Evolutionary conservation across 306 rosid species (phyloP).

Genomic region (Glycine latifolia): DNA sequence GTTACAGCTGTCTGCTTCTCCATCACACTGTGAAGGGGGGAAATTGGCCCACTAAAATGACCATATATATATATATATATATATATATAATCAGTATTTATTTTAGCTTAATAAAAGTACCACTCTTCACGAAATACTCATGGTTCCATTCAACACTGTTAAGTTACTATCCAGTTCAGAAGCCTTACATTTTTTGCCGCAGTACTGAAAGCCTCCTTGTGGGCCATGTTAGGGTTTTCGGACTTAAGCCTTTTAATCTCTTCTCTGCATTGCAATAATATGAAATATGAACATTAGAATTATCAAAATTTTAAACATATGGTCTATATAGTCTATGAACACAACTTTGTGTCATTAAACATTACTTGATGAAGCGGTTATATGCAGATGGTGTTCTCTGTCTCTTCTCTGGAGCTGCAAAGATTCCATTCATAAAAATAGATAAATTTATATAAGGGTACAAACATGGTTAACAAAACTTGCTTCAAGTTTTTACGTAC

Average conservation of each 20-base stretch:
- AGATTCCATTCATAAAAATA: neutral
- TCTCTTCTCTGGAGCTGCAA: constrained; percentile 20
- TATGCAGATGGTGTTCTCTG: constrained; percentile 17
- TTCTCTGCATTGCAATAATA: neutral
- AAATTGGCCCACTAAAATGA: constrained; percentile 6
- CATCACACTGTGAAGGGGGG: neutral
- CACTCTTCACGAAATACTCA: neutral
- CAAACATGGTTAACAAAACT: neutral
- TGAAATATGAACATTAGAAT: too few species aligned
- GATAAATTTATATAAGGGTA: neutral
- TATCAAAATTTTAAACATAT: neutral
- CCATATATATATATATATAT: neutral
- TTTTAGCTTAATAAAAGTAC: neutral
- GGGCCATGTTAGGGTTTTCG: constrained; percentile 8
- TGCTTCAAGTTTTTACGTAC: neutral
- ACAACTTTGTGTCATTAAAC: neutral
- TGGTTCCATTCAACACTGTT: neutral
- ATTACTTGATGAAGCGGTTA: constrained; percentile 18
- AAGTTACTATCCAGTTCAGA: neutral
- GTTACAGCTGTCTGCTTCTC: constrained; percentile 1
- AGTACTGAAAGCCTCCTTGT: constrained; percentile 23
- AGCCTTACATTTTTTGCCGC: constrained; percentile 17
- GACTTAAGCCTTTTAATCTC: constrained; percentile 23
- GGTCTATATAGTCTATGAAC: neutral
- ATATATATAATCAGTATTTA: neutral